Conservation (phyloP, 345 rosid genomes). For the Anacardium occidentale region DNA sequence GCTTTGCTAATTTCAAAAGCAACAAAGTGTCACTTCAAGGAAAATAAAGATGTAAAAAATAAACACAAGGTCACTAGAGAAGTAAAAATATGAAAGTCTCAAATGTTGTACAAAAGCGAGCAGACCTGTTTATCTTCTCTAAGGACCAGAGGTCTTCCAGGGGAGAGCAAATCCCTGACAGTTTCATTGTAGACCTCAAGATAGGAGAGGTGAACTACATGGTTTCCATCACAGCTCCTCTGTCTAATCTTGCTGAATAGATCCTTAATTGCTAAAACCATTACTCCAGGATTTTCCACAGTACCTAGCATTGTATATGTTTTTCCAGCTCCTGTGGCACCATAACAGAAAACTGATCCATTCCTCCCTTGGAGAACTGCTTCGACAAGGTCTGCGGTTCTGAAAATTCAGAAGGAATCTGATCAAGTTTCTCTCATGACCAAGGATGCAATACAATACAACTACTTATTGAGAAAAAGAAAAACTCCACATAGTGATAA, state of each 20-base stretch:
- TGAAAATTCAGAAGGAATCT: constrained; percentile 33
- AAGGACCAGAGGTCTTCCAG: constrained; percentile 91
- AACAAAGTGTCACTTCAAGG: too few relatives aligned
- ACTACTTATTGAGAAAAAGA: background rate
- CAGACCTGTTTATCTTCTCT: constrained; percentile 93
- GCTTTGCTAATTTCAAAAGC: too few relatives aligned
- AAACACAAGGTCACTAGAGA: too few relatives aligned
- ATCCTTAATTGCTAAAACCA: constrained; percentile 95
- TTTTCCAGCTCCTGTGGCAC: constrained; percentile 98
- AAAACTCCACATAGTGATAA: background rate
- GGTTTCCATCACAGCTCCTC: constrained; percentile 88
- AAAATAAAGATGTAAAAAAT: too few relatives aligned
- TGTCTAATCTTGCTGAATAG: constrained; percentile 81
- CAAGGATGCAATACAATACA: background rate
- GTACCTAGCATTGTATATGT: constrained; percentile 95
- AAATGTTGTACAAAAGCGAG: background rate
- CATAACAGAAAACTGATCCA: constrained; percentile 97
- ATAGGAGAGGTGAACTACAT: constrained; percentile 84
- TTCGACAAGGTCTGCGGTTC: constrained; percentile 87
- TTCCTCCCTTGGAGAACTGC: constrained; percentile 90
- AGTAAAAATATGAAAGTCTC: too few relatives aligned
- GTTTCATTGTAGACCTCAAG: constrained; percentile 96
- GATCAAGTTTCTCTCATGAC: background rate
- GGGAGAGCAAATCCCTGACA: constrained; percentile 89
- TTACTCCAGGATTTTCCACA: constrained; percentile 89